These are phyloP conservation scores for Biscogniauxia sp. DNA, from an alignment of 2,329 filamentous ascomycete species.

Conservation along the genomic window DNA sequence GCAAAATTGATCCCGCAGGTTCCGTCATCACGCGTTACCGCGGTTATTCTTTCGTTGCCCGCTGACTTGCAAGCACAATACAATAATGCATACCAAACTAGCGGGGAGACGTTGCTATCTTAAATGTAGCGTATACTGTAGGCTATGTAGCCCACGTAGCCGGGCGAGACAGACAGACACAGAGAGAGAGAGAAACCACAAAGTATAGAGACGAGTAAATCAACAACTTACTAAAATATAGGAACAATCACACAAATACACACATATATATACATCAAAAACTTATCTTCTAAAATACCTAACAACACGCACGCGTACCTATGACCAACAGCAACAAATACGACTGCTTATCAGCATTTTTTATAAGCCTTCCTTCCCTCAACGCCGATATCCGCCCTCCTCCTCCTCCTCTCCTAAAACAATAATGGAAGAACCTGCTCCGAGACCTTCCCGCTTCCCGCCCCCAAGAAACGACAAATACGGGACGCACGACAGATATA, in stretches of 20 bases:
- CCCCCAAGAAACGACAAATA: constrained; percentile 5
- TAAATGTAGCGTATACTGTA: neutral
- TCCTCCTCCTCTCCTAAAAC: neutral
- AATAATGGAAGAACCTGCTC: neutral
- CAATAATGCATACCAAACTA: too few species aligned
- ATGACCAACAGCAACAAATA: too few species aligned
- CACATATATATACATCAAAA: neutral
- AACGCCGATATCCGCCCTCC: neutral
- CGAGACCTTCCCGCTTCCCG: neutral
- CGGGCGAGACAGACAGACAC: neutral
- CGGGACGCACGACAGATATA: neutral
- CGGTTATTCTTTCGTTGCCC: neutral
- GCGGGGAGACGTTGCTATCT: too few species aligned
- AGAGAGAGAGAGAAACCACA: neutral
- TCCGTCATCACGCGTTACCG: neutral
- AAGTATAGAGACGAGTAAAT: neutral
- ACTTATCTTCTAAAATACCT: neutral
- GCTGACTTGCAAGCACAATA: neutral
- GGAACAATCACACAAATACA: neutral
- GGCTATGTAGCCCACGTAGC: neutral
- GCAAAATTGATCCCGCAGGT: neutral
- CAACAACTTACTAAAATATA: neutral
- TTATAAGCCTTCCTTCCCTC: neutral
- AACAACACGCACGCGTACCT: too few species aligned
- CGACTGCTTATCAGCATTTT: neutral